Evolutionary conservation across 2,329 filamentous ascomycete species (phyloP), one percentile per base, ranked within the genome.

Genomic region (Fusarium sp.): DNA sequence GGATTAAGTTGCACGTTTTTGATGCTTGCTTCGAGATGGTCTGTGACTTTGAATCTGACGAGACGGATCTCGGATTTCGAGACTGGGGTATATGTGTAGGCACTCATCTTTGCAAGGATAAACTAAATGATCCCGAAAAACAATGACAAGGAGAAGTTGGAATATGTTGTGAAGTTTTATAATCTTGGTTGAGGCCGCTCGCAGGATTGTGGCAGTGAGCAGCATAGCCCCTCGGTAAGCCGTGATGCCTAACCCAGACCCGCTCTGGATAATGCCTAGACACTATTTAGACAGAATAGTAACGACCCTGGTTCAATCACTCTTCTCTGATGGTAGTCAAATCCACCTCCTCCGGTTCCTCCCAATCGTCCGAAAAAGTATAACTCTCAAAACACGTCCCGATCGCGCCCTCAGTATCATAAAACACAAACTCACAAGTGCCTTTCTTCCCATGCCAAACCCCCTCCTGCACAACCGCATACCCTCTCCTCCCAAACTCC

Each of bases 1-100:
- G 52, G 58, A 10, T 72, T 34, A 6, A 72, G 55, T 7, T 60
- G 26, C 14, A 61, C 54, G 21, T 72, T 70, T 13, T 58, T 34
- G 12, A 72, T 60, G 8, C 19, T 67, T 3, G 54, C 57, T 34
- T 60, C 16, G 2, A 71, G 69, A 4, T 54, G 18, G 4, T 55
- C 25, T 12, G 42, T 28, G 2, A 23, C 8, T 3, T 56, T 54
- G 4, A 53, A 53, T 0, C 39, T 43, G 1, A 72, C 55, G 1
- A 72, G 62, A 5, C 70, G 69, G 23, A 72, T 72, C 16, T 71
- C 58, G 1, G 65, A 58, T 3, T 50, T 26, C 0, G 44, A n/a
- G 2, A 71, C 34, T 2, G 70, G 59, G 5, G 7, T 43, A 26
- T 72, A 72, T 4, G 18, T 41, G 45, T 70, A 72, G 11, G 14